Base-by-base conservation (phyloP, 441 rosid species). In the Aleurites moluccanus region DNA sequence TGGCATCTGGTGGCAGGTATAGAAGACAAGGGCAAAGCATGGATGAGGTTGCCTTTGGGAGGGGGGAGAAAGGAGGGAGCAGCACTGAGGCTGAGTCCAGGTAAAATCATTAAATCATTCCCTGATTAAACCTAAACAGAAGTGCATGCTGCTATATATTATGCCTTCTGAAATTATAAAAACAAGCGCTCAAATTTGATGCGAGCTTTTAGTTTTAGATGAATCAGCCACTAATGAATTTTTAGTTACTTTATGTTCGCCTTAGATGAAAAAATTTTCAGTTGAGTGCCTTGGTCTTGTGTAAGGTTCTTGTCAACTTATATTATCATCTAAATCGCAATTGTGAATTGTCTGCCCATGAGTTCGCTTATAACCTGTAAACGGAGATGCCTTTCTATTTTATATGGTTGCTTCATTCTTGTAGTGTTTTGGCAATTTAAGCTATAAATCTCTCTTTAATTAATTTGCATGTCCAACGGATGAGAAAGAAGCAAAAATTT, bases 1-100 rank as follows among this genome's bases (percentile, higher is more conserved):
- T 92, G 21, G 96, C 92, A 63, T 86, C 96, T 47, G 97, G 97
- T 21, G 95, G 97, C 52, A 78, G 97, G 82, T 92, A 92, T 74
- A 84, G 85, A 40, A 84, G 93, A 71, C 83, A 71, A 2, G 97
- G 97, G 1, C 98, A 94, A 82, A 91, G 92, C 89, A 88, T 94
- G 98, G 98, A 92, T 76, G 98, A 91, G 68, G 92, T 92, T 78
- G 94, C 86, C 59, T 90, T 72, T 67, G 92, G 96, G 68, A 76
- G 89, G 67, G 80, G 74, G 1, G 70, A 77, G 66, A 67, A 57
- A 44, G 61, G 70, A 55, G 75, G 70, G 40, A 69, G 67, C 55
- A 35, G 47, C 65, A 44, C 15, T 74, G 81, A 78, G 67, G 76
- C 59, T 55, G 70, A 79, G 10, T 61, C 82, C 21, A 81, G 85